phyloP scores from a whole-genome alignment of 345 rosid genomes.

The Eucalyptus decipiens region DNA sequence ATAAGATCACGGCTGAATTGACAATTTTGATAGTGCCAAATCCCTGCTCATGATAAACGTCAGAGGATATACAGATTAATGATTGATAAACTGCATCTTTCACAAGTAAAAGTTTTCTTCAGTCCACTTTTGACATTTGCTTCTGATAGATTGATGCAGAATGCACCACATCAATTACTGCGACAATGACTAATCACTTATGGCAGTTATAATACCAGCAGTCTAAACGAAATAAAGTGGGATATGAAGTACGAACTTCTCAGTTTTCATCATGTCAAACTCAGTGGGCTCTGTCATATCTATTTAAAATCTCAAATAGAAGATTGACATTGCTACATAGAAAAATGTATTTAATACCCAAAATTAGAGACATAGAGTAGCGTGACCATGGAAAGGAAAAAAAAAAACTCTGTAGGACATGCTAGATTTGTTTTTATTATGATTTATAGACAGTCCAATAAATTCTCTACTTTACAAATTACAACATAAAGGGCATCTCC shows the following conservation, averaged over 20 bases:
- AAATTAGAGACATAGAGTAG: background rate
- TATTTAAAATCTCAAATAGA: background rate
- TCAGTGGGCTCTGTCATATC: background rate
- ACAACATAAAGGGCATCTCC: background rate
- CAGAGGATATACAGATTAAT: background rate
- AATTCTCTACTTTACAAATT: background rate
- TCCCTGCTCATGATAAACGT: background rate
- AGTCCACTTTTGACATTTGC: background rate
- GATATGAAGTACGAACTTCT: background rate
- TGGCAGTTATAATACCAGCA: background rate
- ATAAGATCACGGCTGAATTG: background rate
- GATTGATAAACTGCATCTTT: background rate
- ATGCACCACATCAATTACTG: background rate
- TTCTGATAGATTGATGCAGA: background rate
- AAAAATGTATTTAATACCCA: background rate
- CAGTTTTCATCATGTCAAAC: background rate
- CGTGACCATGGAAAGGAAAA: background rate
- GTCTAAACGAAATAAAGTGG: background rate
- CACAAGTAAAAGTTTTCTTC: background rate
- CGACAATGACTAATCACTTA: background rate
- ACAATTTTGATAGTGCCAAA: background rate
- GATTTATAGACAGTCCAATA: background rate
- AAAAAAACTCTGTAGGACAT: background rate
- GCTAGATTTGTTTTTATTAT: background rate
- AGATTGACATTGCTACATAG: background rate